These are phyloP conservation scores for Cyclocybe aegerita DNA, from an alignment of 768 basidiomycete species.

Conservation along the genomic window DNA sequence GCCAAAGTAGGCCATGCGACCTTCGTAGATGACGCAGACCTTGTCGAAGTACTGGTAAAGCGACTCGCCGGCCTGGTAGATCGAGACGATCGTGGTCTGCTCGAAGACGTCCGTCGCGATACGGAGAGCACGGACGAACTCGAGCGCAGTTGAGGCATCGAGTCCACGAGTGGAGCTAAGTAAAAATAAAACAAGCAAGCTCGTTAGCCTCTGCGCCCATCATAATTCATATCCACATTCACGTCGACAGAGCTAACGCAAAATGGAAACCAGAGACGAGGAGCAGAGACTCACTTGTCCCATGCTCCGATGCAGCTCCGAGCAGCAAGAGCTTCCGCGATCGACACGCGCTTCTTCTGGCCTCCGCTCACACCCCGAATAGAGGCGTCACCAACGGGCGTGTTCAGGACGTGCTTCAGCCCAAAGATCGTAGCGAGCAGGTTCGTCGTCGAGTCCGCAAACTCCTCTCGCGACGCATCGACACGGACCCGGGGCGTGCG, in stretches of 20 bases:
- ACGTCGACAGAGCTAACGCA: no score
- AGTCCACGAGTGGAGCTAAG: slow-evolving; percentile 64
- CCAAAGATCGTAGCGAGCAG: slow-evolving; percentile 72
- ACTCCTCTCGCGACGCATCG: slow-evolving; percentile 41
- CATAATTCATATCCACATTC: no score
- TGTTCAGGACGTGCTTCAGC: slow-evolving; percentile 67
- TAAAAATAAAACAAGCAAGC: not conserved
- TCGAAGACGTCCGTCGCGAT: slow-evolving; percentile 56
- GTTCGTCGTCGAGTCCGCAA: slow-evolving; percentile 45
- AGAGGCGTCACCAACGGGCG: slow-evolving; percentile 77
- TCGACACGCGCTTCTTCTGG: slow-evolving; percentile 80
- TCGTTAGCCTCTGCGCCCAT: no score
- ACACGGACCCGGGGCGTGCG: slow-evolving; percentile 62
- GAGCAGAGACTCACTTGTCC: slow-evolving; percentile 52
- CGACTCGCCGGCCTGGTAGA: slow-evolving; percentile 82
- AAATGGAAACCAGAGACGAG: not conserved
- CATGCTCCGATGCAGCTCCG: slow-evolving; percentile 58
- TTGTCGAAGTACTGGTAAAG: slow-evolving; percentile 73
- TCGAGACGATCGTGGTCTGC: slow-evolving; percentile 70
- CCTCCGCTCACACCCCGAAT: slow-evolving; percentile 75
- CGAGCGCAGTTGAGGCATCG: slow-evolving; percentile 70
- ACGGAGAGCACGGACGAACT: slow-evolving; percentile 68
- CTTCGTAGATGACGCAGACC: slow-evolving; percentile 76
- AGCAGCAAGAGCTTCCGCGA: slow-evolving; percentile 63
- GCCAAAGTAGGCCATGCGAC: slow-evolving; percentile 75